Conservation (phyloP, 805 yeast genomes). For the Hanseniaspora clermontiae region DNA sequence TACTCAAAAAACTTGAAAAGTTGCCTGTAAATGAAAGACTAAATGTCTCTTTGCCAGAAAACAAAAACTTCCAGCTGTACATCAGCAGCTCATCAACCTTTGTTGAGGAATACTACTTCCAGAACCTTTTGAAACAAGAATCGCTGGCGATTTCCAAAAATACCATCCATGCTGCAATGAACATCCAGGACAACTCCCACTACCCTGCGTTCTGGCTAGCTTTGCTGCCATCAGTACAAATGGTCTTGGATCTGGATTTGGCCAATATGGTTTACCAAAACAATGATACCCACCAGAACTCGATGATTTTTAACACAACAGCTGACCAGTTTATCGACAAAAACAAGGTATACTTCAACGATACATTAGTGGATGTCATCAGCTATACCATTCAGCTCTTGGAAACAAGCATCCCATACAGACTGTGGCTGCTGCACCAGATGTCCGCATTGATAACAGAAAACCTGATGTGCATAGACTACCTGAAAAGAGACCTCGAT, state of each 20-base stretch:
- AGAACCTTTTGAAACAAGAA: conserved; percentile 12
- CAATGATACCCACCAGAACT: not conserved
- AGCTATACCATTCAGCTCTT: not conserved
- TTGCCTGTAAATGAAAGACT: not conserved
- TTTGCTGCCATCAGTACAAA: not conserved
- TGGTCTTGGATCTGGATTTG: not conserved
- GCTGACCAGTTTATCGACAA: not conserved
- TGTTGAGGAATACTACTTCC: conserved; percentile 20
- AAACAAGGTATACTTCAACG: not conserved
- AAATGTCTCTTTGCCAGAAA: conserved; percentile 12
- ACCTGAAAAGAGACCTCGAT: not conserved
- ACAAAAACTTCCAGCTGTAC: conserved; percentile 18
- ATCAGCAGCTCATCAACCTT: conserved; percentile 19
- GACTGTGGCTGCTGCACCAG: conserved; percentile 12
- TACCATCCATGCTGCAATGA: conserved; percentile 15
- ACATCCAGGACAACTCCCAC: conserved; percentile 12
- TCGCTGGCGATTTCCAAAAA: conserved; percentile 10
- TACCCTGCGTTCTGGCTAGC: conserved; percentile 14
- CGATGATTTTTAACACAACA: not conserved
- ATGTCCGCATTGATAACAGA: conserved; percentile 3
- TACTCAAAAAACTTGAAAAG: not conserved
- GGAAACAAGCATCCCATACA: conserved; percentile 7
- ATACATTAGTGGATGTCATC: not conserved
- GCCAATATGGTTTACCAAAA: not conserved
- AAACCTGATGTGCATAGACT: conserved; percentile 6